Percentiles rank a stretch among this genome's conserved stretches.
These are phyloP conservation scores for Ophiostoma sp. DNA, from an alignment of 2,329 filamentous ascomycete genomes.

Conservation along the genomic window DNA sequence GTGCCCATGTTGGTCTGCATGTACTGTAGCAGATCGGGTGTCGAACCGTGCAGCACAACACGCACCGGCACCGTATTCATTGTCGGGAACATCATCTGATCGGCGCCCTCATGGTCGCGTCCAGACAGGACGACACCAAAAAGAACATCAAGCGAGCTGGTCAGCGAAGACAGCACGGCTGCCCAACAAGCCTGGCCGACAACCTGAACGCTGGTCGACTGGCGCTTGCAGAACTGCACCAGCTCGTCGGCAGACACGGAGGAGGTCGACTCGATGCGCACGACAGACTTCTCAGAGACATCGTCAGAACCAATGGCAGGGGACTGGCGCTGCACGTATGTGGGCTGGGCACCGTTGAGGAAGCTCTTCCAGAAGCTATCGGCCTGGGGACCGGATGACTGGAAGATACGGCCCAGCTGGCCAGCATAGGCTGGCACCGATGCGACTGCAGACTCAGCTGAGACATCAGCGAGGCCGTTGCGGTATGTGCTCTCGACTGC, in stretches of 20 bases:
- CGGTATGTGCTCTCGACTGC: slow-evolving; percentile 64
- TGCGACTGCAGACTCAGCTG: slow-evolving; percentile 27
- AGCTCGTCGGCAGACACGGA: slow-evolving; percentile 39
- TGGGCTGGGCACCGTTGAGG: slow-evolving; percentile 48
- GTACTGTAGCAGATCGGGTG: slow-evolving; percentile 61
- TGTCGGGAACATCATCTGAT: slow-evolving; percentile 71
- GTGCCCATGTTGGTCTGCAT: slow-evolving; percentile 64
- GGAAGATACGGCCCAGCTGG: slow-evolving; percentile 48
- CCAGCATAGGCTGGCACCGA: background rate
- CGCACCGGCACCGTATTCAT: slow-evolving; percentile 87
- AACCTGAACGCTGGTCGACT: slow-evolving; percentile 68
- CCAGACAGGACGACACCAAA: slow-evolving; percentile 84
- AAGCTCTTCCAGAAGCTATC: slow-evolving; percentile 65
- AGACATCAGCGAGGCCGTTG: slow-evolving; percentile 32
- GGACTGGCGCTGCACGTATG: slow-evolving; percentile 25
- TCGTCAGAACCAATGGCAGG: background rate
- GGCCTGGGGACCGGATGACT: slow-evolving; percentile 40
- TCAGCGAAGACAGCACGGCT: slow-evolving; percentile 59
- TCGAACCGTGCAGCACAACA: slow-evolving; percentile 64
- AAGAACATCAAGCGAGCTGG: slow-evolving; percentile 63
- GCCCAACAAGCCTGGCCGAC: slow-evolving; percentile 74
- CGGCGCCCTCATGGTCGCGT: slow-evolving; percentile 65
- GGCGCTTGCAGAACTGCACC: slow-evolving; percentile 57
- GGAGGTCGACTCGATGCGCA: slow-evolving; percentile 44
- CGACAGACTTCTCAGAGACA: slow-evolving; percentile 29